These are phyloP conservation scores for Amborella trichopoda DNA, from an alignment of 164 flowering plant genomes.

Conservation along the genomic window DNA sequence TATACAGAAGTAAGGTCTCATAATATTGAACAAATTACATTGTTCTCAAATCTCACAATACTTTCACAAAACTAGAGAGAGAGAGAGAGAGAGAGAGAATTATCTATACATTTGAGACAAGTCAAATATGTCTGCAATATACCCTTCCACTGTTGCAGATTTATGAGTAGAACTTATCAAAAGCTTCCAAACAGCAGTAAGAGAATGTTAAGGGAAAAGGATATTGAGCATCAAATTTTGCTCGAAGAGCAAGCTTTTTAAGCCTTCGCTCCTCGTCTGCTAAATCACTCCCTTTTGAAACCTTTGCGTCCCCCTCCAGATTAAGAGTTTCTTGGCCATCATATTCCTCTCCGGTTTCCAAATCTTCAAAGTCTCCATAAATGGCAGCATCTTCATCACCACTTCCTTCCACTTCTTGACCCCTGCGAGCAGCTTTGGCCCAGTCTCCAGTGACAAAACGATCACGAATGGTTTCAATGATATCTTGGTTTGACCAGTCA, in stretches of 20 bases:
- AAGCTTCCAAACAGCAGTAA: not conserved
- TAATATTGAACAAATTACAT: too few relatives aligned
- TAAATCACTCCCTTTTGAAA: constrained; percentile 21
- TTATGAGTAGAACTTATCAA: not conserved
- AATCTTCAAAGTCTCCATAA: constrained; percentile 87
- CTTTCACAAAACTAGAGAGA: too few relatives aligned
- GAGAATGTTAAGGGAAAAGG: constrained; percentile 24
- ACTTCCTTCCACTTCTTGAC: constrained; percentile 22
- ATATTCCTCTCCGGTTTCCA: constrained; percentile 69
- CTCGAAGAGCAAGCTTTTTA: constrained; percentile 87
- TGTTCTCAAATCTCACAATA: too few relatives aligned
- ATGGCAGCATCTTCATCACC: constrained; percentile 35
- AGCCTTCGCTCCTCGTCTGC: constrained; percentile 51
- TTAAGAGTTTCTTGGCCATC: constrained; percentile 15
- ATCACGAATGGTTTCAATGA: constrained; percentile 57
- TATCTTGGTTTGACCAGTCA: constrained; percentile 48
- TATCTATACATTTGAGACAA: too few relatives aligned
- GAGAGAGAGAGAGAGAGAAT: too few relatives aligned
- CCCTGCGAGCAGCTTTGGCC: constrained; percentile 65
- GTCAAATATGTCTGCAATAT: too few relatives aligned
- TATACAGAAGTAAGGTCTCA: too few relatives aligned
- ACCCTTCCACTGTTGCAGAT: too few relatives aligned
- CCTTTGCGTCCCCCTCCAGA: constrained; percentile 8
- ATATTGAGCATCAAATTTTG: constrained; percentile 84
- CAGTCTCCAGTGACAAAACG: constrained; percentile 89